Conservation (phyloP, 2,329 filamentous ascomycete species). For the Zelopaecilomyces penicillatus region DNA sequence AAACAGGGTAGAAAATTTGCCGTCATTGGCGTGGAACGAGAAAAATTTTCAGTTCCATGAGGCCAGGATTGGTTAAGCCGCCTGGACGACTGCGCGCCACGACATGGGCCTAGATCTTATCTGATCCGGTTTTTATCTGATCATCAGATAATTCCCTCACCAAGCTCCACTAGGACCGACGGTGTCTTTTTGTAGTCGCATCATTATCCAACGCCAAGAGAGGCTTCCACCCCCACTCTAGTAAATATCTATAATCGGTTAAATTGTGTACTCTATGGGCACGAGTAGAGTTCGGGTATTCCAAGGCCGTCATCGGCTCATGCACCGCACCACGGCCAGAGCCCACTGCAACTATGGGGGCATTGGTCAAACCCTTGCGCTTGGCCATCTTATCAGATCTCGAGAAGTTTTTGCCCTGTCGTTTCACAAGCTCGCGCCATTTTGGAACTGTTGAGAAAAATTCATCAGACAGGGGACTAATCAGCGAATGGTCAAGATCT, state of each 20-base stretch:
- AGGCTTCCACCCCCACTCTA: too few relatives aligned
- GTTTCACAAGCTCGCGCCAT: not conserved
- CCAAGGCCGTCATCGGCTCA: conserved; percentile 4
- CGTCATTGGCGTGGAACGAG: not conserved
- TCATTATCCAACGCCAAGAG: too few relatives aligned
- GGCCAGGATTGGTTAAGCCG: not conserved
- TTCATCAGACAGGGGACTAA: too few relatives aligned
- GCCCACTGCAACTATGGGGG: too few relatives aligned
- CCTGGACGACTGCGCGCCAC: conserved; percentile 5
- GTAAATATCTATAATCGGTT: too few relatives aligned
- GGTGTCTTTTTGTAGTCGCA: too few relatives aligned
- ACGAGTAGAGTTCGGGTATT: not conserved
- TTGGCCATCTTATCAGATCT: conserved; percentile 44
- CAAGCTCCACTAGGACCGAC: conserved; percentile 20
- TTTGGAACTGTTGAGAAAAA: not conserved
- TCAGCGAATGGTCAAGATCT: too few relatives aligned
- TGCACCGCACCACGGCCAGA: not conserved
- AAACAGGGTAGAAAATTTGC: too few relatives aligned
- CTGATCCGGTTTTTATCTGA: conserved; percentile 43
- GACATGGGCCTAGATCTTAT: conserved; percentile 26
- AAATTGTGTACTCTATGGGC: too few relatives aligned
- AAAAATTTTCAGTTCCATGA: conserved; percentile 3
- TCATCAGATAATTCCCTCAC: conserved; percentile 45
- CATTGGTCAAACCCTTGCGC: too few relatives aligned
- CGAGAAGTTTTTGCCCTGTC: conserved; percentile 31